Conservation (phyloP, 345 rosid genomes). For the Passiflora organensis region DNA sequence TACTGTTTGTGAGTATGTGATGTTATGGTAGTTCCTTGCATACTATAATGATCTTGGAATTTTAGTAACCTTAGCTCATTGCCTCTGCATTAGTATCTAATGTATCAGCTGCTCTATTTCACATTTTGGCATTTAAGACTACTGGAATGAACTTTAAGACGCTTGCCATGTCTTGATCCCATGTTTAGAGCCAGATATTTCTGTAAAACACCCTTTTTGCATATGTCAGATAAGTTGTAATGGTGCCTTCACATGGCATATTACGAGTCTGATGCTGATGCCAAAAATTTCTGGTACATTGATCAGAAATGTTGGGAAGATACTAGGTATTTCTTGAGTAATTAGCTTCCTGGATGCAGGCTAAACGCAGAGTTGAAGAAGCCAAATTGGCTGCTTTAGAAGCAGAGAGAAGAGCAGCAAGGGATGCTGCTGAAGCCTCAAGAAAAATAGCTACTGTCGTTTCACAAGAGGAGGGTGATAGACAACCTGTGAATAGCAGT, state of each 20-base stretch:
- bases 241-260: too few species aligned
- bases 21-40: background rate
- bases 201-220: background rate
- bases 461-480: constrained; percentile 25
- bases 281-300: background rate
- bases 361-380: constrained; percentile 72
- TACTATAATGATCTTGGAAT: background rate
- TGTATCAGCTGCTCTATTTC: too few species aligned
- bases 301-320: too few species aligned
- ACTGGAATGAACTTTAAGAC: too few species aligned
- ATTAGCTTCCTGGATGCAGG: constrained; percentile 31
- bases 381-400: constrained; percentile 57
- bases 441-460: constrained; percentile 26
- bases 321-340: background rate
- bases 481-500: constrained; percentile 12
- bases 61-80: background rate
- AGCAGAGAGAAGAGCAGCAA: constrained; percentile 60
- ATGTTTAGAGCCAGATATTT: background rate
- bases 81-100: too few species aligned
- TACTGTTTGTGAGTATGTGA: background rate
- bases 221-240: background rate
- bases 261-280: background rate
- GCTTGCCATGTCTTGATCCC: too few species aligned
- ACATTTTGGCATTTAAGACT: too few species aligned
- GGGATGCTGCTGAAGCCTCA: constrained; percentile 28